phyloP scores from a whole-genome alignment of 169 alveolate species.

The Babesia bigemina region DNA sequence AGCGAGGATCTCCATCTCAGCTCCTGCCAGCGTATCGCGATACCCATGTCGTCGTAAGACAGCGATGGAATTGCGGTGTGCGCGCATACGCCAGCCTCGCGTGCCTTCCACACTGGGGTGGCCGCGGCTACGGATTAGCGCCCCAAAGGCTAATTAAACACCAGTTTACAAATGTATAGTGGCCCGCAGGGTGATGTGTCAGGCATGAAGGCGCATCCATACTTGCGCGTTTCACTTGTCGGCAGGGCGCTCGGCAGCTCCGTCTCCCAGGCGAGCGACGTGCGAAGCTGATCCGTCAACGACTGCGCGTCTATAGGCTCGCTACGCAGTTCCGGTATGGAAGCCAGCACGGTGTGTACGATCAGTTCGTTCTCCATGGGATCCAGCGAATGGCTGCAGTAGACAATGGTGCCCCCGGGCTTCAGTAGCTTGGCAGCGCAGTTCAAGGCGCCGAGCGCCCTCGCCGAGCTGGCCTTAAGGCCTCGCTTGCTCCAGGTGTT shows the following conservation, averaged over 20 bases:
- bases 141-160: background rate
- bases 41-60: slow-evolving; percentile 25
- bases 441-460: slow-evolving; percentile 68
- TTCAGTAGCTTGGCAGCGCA: slow-evolving; percentile 67
- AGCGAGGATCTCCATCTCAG: slow-evolving; percentile 55
- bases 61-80: slow-evolving; percentile 4
- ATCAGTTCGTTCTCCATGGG: slow-evolving; percentile 75
- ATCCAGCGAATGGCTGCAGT: slow-evolving; percentile 80
- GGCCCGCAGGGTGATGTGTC: slow-evolving; percentile 72
- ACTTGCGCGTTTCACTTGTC: slow-evolving; percentile 65
- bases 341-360: slow-evolving; percentile 25
- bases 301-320: slow-evolving; percentile 1
- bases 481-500: slow-evolving; percentile 68
- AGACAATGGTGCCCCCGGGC: slow-evolving; percentile 71
- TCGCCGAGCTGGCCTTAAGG: slow-evolving; percentile 71
- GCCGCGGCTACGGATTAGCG: background rate
- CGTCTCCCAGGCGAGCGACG: slow-evolving; percentile 5
- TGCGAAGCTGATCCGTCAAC: background rate
- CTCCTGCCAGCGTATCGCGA: slow-evolving; percentile 39
- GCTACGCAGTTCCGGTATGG: slow-evolving; percentile 1
- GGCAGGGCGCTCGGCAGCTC: slow-evolving; percentile 20
- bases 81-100: background rate
- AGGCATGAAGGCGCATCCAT: slow-evolving; percentile 76
- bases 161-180: slow-evolving; percentile 70
- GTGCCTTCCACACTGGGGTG: slow-evolving; percentile 6